Conservation (phyloP, 2,329 filamentous ascomycete genomes). For the Aspergillus quadricinctus region DNA sequence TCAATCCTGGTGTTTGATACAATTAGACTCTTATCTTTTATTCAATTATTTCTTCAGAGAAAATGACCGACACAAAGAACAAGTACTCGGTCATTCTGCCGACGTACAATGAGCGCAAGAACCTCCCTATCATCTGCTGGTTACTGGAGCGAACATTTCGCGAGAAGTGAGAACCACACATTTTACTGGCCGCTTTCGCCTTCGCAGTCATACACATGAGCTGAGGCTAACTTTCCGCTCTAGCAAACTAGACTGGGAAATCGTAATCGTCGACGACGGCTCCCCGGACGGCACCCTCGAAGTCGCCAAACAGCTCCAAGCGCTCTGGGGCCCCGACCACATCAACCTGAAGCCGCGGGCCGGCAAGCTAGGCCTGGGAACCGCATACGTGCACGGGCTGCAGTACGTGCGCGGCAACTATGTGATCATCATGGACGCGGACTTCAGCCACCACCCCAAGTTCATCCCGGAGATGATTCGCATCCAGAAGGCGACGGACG, state of each 20-base stretch:
- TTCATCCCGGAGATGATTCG: slow-evolving; percentile 95
- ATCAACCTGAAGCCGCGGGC: slow-evolving; percentile 81
- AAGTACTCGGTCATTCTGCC: slow-evolving; percentile 97
- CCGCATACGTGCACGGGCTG: slow-evolving; percentile 91
- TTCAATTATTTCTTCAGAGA: slow-evolving; percentile 5
- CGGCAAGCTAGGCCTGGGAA: slow-evolving; percentile 95
- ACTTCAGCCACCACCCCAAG: slow-evolving; percentile 98
- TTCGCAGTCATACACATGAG: too few species aligned
- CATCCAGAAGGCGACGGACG: slow-evolving; percentile 70
- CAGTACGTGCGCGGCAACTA: slow-evolving; percentile 88
- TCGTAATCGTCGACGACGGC: slow-evolving; percentile 97
- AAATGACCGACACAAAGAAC: slow-evolving; percentile 49
- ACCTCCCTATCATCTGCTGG: slow-evolving; percentile 94
- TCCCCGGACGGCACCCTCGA: slow-evolving; percentile 93
- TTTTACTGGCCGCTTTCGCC: not conserved
- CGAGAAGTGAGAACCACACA: slow-evolving; percentile 67
- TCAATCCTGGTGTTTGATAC: not conserved
- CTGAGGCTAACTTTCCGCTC: too few species aligned
- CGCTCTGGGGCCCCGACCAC: slow-evolving; percentile 70
- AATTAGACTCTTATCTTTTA: not conserved
- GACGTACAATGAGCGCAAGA: slow-evolving; percentile 97
- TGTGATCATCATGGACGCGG: slow-evolving; percentile 99
- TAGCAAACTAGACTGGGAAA: slow-evolving; percentile 92
- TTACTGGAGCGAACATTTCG: slow-evolving; percentile 89
- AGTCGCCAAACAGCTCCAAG: slow-evolving; percentile 83